Base-by-base conservation (phyloP, 306 rosid genomes). In the Bauhinia variegata region DNA sequence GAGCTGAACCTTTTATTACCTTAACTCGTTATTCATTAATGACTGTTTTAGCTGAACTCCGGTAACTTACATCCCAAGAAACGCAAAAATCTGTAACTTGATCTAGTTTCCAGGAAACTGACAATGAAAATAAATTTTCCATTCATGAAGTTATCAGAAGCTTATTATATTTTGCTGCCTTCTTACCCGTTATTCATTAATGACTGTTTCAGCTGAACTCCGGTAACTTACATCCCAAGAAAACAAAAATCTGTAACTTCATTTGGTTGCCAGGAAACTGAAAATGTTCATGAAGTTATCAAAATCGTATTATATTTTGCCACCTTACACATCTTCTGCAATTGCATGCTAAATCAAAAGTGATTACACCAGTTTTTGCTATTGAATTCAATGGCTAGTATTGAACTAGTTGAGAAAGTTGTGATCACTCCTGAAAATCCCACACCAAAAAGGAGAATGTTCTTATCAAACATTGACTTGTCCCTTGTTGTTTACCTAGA, bases 381-480 rank as follows among this genome's bases (percentile, higher is more conserved):
- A 63, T 32, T 46, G 49, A 17, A 53, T 16, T 1, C 18, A 67
- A 84, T 72, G 84, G 76, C 18, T 16, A 50, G 15, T 4, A 59
- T 85, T 36, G 70, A 82, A 58, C 63, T 85, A 42, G 71, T 82
- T 47, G 83, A 85, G 52, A 85, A 82, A 67, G 55, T 72, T 38
- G 61, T 86, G 19, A 50, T 86, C 15, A 47, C 30, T 34, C 85
- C 85, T 1, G 69, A 77, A 13, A 23, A 68, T 11, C 69, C 85
- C 7, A 74, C 67, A 54, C 78, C 71, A 0, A 8, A 3, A 8
- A 75, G 66, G 51, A 8, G 72, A 53, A 67, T 84, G 57, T 83
- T 86, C 67, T 75, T 83, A 42, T 81, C 89, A 19, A 86, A 86
- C 42, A 86, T 86, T 54, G 87, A 87, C 41, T 9, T 79, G 11